Percentiles rank a stretch among this genome's conserved stretches.
These are phyloP conservation scores for Candida incommunis DNA, from an alignment of 805 yeast species.

Conservation along the genomic window DNA sequence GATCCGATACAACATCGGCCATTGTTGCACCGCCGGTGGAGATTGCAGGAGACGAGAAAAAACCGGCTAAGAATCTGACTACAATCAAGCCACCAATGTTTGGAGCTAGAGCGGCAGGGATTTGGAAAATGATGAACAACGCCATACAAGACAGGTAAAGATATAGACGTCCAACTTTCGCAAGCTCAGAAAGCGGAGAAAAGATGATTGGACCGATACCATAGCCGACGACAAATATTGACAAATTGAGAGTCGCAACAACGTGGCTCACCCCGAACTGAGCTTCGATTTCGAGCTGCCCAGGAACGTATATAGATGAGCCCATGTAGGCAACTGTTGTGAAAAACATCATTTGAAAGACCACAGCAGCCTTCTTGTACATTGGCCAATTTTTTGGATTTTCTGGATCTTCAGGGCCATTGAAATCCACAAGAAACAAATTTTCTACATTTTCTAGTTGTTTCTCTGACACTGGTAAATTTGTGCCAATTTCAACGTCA, in stretches of 20 bases:
- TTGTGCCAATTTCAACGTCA: neutral
- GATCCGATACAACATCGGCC: slow-evolving; percentile 32
- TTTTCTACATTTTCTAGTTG: too few relatives aligned
- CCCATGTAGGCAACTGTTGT: slow-evolving; percentile 44
- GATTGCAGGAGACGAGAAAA: slow-evolving; percentile 41
- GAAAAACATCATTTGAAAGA: slow-evolving; percentile 28
- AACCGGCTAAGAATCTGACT: slow-evolving; percentile 38
- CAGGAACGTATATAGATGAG: slow-evolving; percentile 46
- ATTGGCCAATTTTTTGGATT: slow-evolving; percentile 42
- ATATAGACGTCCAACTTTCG: slow-evolving; percentile 34
- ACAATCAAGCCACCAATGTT: slow-evolving; percentile 38
- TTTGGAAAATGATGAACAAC: slow-evolving; percentile 36
- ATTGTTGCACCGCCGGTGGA: slow-evolving; percentile 47
- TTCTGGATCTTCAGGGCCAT: slow-evolving; percentile 30
- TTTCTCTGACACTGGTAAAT: neutral
- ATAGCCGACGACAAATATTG: slow-evolving; percentile 44
- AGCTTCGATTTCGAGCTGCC: slow-evolving; percentile 28
- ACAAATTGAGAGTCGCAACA: slow-evolving; percentile 36
- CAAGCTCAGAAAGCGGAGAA: slow-evolving; percentile 40
- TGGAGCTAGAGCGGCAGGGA: slow-evolving; percentile 38
- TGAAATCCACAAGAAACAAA: slow-evolving; percentile 8
- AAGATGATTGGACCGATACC: slow-evolving; percentile 45
- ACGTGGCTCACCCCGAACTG: slow-evolving; percentile 30
- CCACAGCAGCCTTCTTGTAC: slow-evolving; percentile 25
- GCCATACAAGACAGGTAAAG: slow-evolving; percentile 33